These are phyloP conservation scores for Urochloa ruziziensis DNA, from an alignment of 176 grass and related monocot species.

Conservation along the genomic window DNA sequence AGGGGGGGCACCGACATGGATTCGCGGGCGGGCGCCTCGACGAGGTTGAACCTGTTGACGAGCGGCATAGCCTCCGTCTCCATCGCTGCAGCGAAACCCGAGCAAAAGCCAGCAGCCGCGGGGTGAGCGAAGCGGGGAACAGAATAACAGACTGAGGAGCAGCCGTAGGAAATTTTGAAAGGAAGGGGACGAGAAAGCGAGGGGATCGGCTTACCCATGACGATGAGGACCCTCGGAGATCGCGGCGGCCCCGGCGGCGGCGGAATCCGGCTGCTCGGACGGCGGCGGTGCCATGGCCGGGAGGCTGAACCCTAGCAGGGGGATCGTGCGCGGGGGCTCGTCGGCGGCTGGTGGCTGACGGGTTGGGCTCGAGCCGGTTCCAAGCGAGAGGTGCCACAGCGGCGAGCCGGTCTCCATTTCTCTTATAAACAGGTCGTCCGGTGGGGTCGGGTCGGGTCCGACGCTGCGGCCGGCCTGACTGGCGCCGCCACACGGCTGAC, in stretches of 20 bases:
- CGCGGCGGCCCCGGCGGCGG: neutral
- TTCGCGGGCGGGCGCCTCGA: constrained; percentile 34
- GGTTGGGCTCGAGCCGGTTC: neutral
- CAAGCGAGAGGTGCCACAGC: neutral
- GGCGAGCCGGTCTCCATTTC: neutral
- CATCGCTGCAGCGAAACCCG: constrained; percentile 56
- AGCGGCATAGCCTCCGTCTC: constrained; percentile 81
- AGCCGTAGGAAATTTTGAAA: neutral
- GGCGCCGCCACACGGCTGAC: neutral
- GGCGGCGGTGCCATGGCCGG: constrained; percentile 34
- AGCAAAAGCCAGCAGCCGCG: neutral
- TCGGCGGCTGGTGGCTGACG: neutral
- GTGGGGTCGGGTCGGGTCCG: neutral
- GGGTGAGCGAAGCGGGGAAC: neutral
- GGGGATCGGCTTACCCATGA: constrained; percentile 52
- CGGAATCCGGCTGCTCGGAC: constrained; percentile 3
- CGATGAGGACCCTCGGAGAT: constrained; percentile 68
- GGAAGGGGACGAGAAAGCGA: neutral
- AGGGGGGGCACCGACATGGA: constrained; percentile 40
- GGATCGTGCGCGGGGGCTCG: neutral
- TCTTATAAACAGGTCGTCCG: neutral
- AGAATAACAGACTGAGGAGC: neutral
- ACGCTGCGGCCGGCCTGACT: neutral
- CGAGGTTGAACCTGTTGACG: constrained; percentile 63
- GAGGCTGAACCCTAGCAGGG: neutral